Evolutionary conservation across 306 rosid genomes (phyloP), one percentile per base, ranked within the genome.

Genomic region (Prunus mume): DNA sequence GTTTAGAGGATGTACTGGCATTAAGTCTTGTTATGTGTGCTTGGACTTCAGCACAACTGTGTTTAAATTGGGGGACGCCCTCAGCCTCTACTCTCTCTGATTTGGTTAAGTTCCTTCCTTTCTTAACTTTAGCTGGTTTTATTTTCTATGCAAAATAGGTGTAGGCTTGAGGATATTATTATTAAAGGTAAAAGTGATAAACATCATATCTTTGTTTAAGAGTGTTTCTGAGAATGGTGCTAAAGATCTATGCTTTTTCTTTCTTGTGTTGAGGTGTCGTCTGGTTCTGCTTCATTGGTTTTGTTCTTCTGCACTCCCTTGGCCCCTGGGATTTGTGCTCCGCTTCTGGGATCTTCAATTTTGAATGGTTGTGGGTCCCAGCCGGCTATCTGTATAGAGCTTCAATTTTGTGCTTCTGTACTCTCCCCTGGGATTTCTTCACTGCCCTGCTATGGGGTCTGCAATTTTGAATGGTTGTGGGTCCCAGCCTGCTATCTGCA

Each of bases 251-350:
- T 89, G 86, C 80, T 86, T 76, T 83, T 68, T 75, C 84, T 76
- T 79, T 50, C 54, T 77, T 84, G 76, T 84, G 85, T 78, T 87
- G 90, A 87, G 90, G 90, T 87, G 83, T 89, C 89, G 74, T 90
- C 92, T 90, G 93, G 86, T 92, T 78, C 92, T 83, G 90, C 92
- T 75, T 75, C 92, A 73, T 88, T 89, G 91, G 77, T 88, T 85
- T 84, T 84, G 77, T 89, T 87, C 90, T 82, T 87, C 93, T 88
- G 96, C 84, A 69, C 88, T 79, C 75, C 76, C 27, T 73, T 74
- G 68, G 77, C 34, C 77, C 80, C 82, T 83, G 85, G 86, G 86
- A 52, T 81, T 84, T 88, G 68, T 63, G 68, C 88, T 77, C 85
- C 93, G 45, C 85, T 85, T 83, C 57, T 87, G 91, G 84, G 93